These are phyloP conservation scores for Trametes versicolor DNA, from an alignment of 1,284 basidiomycete genomes.

Conservation along the genomic window DNA sequence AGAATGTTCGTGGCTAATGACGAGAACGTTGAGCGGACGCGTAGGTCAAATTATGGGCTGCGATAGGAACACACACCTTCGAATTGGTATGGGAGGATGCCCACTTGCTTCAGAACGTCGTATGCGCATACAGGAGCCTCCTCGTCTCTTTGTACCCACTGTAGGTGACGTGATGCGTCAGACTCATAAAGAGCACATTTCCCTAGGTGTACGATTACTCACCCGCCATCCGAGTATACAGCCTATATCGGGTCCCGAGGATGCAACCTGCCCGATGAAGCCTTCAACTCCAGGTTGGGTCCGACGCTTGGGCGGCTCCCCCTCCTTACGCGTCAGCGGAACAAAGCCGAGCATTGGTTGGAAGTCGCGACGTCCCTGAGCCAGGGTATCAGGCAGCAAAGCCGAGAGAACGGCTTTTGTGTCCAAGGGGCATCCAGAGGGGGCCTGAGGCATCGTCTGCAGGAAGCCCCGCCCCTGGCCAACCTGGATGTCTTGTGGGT, in stretches of 20 bases:
- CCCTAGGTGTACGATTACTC: background rate
- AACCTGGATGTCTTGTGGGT: background rate
- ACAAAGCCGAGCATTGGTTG: background rate
- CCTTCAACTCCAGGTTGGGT: background rate
- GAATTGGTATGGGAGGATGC: background rate
- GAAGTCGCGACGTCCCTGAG: background rate
- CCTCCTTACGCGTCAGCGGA: background rate
- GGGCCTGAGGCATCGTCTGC: background rate
- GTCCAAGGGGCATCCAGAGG: slow-evolving; percentile 1
- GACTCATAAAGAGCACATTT: background rate
- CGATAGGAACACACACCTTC: background rate
- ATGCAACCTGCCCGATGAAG: slow-evolving; percentile 3
- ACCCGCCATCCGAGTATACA: slow-evolving; percentile 11
- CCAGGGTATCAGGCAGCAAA: background rate
- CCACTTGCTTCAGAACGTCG: background rate
- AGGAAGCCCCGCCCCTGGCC: background rate
- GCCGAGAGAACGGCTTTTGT: background rate
- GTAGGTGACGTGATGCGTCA: background rate
- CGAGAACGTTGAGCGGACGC: background rate
- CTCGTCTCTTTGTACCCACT: background rate
- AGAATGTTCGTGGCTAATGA: background rate
- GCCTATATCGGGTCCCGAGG: background rate
- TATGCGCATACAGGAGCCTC: background rate
- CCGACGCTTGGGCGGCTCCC: background rate
- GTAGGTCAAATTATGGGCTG: background rate